A percentile compares a stretch with the other conserved stretches of the same genome.
Conservation (phyloP, 2,329 filamentous ascomycete genomes). For the Pseudopithomyces chartarum region DNA sequence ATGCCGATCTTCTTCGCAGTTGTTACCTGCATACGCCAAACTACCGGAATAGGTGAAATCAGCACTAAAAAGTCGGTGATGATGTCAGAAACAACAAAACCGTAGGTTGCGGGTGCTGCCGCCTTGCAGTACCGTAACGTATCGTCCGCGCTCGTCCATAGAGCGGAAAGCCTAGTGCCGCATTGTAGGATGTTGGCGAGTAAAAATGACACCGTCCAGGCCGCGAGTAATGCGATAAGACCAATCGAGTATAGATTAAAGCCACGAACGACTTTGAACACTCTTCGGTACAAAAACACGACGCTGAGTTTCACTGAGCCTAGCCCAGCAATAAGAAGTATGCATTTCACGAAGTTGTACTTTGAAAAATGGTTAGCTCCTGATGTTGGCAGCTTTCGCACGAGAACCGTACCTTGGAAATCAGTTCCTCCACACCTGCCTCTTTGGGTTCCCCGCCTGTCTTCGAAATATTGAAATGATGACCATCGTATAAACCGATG, state of each 20-base stretch:
- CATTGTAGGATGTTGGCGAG: constrained; percentile 6
- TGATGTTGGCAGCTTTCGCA: not conserved
- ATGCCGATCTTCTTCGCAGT: not conserved
- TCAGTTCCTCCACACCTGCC: not conserved
- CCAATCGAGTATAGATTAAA: constrained; percentile 1
- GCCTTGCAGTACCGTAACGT: not conserved
- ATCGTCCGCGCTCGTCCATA: not conserved
- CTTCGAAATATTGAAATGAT: not conserved
- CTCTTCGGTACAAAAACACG: constrained; percentile 1
- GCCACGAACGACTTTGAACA: not conserved
- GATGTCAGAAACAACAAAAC: constrained; percentile 6
- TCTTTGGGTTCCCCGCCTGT: not conserved
- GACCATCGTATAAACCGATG: not conserved
- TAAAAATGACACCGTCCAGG: not conserved
- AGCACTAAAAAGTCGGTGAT: constrained; percentile 5
- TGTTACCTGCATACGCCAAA: constrained; percentile 4
- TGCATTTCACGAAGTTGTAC: constrained; percentile 6
- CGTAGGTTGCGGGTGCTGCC: not conserved
- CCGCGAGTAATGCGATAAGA: not conserved
- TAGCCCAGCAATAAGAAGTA: constrained; percentile 3
- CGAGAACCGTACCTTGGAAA: not conserved
- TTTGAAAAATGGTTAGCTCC: not conserved
- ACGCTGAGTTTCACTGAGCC: constrained; percentile 9
- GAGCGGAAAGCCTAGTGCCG: not conserved
- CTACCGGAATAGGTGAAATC: constrained; percentile 5